phyloP scores from a whole-genome alignment of 371 early-diverging fungal genomes.

The Apophysomyces variabilis region DNA sequence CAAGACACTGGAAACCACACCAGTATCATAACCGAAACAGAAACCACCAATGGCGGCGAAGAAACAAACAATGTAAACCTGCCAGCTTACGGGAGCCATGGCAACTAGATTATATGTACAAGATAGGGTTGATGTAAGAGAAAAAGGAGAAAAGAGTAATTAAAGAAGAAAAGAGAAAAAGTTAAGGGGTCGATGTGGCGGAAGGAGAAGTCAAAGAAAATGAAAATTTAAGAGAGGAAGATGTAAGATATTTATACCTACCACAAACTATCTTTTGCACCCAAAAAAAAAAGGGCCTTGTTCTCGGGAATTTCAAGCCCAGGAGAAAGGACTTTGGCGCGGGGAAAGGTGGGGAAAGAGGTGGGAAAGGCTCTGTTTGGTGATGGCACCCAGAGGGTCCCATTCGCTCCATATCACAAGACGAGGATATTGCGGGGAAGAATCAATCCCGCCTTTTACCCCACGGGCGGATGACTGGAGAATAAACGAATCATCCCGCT shows the following conservation, averaged over 20 bases:
- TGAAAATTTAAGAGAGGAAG: slow-evolving; percentile 1
- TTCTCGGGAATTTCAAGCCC: slow-evolving; percentile 7
- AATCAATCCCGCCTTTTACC: slow-evolving; percentile 1
- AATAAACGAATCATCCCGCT: background rate
- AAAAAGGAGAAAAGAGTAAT: background rate
- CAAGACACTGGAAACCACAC: slow-evolving; percentile 58
- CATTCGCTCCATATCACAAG: slow-evolving; percentile 7
- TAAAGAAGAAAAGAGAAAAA: slow-evolving; percentile 1
- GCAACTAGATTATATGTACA: slow-evolving; percentile 8
- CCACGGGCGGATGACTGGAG: slow-evolving; percentile 6
- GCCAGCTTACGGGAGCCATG: slow-evolving; percentile 14
- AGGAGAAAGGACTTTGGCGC: slow-evolving; percentile 12
- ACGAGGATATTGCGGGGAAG: slow-evolving; percentile 6
- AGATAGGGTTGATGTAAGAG: slow-evolving; percentile 4
- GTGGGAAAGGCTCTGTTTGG: background rate
- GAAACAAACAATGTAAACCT: slow-evolving; percentile 37
- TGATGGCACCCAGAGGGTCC: slow-evolving; percentile 1
- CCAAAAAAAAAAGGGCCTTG: slow-evolving; percentile 6
- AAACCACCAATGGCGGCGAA: slow-evolving; percentile 59
- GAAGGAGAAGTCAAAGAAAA: slow-evolving; percentile 6
- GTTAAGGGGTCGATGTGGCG: background rate
- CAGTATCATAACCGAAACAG: slow-evolving; percentile 60
- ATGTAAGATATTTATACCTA: slow-evolving; percentile 4
- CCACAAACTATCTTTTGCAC: slow-evolving; percentile 1
- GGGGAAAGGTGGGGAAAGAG: slow-evolving; percentile 10